phyloP scores from a whole-genome alignment of 148 eudicot genomes.

The Limonium bicolor region DNA sequence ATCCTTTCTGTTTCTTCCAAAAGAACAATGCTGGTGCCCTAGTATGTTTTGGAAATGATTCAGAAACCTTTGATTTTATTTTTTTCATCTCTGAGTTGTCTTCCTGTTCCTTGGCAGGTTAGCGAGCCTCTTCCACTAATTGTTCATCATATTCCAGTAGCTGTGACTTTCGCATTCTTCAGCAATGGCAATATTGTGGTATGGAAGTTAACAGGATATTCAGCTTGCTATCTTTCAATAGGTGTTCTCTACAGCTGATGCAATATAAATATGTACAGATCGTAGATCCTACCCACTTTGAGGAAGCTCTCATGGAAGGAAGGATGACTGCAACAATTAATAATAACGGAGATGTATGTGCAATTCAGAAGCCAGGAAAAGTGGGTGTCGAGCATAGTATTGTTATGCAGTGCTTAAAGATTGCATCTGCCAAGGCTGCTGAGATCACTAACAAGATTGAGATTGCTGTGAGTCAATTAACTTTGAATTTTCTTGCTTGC shows the following conservation, averaged over 20 bases:
- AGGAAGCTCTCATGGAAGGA: conserved; percentile 83
- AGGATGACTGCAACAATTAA: conserved; percentile 68
- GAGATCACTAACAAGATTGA: conserved; percentile 62
- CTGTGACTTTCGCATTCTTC: conserved; percentile 78
- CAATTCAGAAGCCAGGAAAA: conserved; percentile 92
- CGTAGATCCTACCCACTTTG: conserved; percentile 69
- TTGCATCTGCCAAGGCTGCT: conserved; percentile 69
- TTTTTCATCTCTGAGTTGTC: conserved; percentile 3
- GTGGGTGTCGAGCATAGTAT: conserved; percentile 49
- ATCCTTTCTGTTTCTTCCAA: too few relatives aligned
- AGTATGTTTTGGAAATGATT: too few relatives aligned
- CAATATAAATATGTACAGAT: conserved; percentile 30
- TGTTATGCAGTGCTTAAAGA: conserved; percentile 63
- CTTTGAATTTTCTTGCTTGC: background rate
- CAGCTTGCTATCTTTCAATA: background rate
- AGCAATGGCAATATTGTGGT: conserved; percentile 51
- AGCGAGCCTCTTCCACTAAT: conserved; percentile 67
- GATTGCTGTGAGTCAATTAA: conserved; percentile 43
- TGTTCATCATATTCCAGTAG: conserved; percentile 85
- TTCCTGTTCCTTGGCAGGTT: conserved; percentile 33
- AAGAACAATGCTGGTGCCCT: too few relatives aligned
- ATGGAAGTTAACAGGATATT: conserved; percentile 13
- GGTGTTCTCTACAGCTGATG: background rate
- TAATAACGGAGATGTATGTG: conserved; percentile 76
- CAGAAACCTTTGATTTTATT: background rate